A percentile compares a stretch with the other conserved stretches of the same genome.
Conservation (phyloP, 805 yeast species). For the Debaryomyces hansenii region DNA sequence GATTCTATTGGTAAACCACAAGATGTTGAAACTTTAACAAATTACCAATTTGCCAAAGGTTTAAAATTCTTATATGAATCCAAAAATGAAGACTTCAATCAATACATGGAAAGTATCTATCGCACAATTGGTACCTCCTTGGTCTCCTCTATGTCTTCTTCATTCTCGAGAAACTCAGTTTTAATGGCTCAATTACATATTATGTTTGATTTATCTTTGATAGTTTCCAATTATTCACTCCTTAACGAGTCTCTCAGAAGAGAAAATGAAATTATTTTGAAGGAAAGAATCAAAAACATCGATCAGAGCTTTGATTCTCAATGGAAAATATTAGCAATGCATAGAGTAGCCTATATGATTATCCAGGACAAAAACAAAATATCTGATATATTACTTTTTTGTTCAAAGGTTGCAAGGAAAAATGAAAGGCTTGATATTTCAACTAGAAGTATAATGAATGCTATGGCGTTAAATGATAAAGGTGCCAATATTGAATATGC, state of each 20-base stretch:
- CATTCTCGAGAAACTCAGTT: slow-evolving; percentile 34
- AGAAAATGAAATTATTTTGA: slow-evolving; percentile 20
- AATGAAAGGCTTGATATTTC: slow-evolving; percentile 73
- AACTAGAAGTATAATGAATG: slow-evolving; percentile 63
- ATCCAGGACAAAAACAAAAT: slow-evolving; percentile 34
- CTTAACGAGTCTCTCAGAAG: slow-evolving; percentile 8
- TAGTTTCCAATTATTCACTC: slow-evolving; percentile 14
- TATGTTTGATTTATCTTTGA: slow-evolving; percentile 32
- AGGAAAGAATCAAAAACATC: slow-evolving; percentile 30
- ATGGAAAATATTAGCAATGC: slow-evolving; percentile 58
- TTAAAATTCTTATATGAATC: slow-evolving; percentile 43
- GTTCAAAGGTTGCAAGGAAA: slow-evolving; percentile 66
- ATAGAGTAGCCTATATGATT: slow-evolving; percentile 45
- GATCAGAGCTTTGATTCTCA: slow-evolving; percentile 55
- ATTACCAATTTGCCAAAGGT: slow-evolving; percentile 66
- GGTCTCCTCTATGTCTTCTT: slow-evolving; percentile 36
- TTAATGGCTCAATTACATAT: slow-evolving; percentile 39
- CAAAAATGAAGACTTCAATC: slow-evolving; percentile 32
- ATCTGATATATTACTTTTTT: slow-evolving; percentile 52
- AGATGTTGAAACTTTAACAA: slow-evolving; percentile 55
- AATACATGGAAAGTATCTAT: slow-evolving; percentile 52
- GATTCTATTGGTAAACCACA: slow-evolving; percentile 43
- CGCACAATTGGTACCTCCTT: slow-evolving; percentile 61
- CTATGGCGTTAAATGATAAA: slow-evolving; percentile 42
- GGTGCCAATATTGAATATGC: slow-evolving; percentile 75